Conservation (phyloP, 257 asterid species). For the Solanum sparsipilum region DNA sequence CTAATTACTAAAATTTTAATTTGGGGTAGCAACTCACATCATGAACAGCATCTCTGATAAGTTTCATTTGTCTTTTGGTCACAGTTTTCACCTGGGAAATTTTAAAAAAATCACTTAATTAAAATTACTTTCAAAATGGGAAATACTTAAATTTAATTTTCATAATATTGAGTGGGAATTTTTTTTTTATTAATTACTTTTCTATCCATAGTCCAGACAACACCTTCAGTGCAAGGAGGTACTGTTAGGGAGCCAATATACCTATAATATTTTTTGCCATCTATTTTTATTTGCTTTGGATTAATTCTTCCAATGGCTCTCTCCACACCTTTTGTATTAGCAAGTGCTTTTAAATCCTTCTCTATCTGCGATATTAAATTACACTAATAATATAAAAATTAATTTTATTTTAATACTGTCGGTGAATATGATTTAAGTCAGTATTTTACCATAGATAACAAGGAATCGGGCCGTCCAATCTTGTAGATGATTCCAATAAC, state of each 20-base stretch:
- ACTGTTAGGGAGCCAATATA: slow-evolving; percentile 57
- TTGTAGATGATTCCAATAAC: slow-evolving; percentile 22
- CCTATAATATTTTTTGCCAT: slow-evolving; percentile 42
- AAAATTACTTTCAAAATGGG: not conserved
- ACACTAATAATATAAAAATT: not conserved
- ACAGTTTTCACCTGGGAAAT: slow-evolving; percentile 39
- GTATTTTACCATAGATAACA: too few species aligned
- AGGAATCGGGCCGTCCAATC: not conserved
- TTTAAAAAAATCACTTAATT: not conserved
- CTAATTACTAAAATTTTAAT: not conserved
- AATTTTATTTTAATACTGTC: too few species aligned
- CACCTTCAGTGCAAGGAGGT: slow-evolving; percentile 57
- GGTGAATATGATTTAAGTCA: too few species aligned
- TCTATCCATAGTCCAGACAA: slow-evolving; percentile 38
- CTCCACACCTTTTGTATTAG: slow-evolving; percentile 7
- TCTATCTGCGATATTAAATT: slow-evolving; percentile 17
- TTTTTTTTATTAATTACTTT: slow-evolving; percentile 23
- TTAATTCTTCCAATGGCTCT: slow-evolving; percentile 18
- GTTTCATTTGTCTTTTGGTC: slow-evolving; percentile 31
- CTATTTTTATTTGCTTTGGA: slow-evolving; percentile 28
- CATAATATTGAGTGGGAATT: not conserved
- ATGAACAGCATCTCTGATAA: slow-evolving; percentile 53
- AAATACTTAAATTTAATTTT: not conserved
- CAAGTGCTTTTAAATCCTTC: slow-evolving; percentile 11
- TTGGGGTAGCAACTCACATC: slow-evolving; percentile 23